Percentiles rank a stretch among this genome's conserved stretches.
These are phyloP conservation scores for Polychytrium aggregatum DNA, from an alignment of 192 early-diverging fungal genomes.

Conservation along the genomic window DNA sequence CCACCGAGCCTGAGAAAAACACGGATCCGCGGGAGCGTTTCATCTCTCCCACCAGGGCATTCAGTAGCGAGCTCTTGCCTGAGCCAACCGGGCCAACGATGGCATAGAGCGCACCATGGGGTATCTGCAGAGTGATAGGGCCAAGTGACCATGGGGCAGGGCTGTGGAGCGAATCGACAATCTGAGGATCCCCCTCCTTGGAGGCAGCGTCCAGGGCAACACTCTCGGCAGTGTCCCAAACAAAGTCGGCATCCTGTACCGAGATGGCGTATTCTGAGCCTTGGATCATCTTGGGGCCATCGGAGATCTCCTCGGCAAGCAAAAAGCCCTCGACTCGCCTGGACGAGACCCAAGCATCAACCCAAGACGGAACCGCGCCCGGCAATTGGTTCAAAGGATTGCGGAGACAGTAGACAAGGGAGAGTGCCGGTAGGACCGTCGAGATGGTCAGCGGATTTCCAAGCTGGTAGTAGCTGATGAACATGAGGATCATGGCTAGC, in stretches of 20 bases:
- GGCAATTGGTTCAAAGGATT: slow-evolving; percentile 11
- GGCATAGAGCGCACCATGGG: slow-evolving; percentile 44
- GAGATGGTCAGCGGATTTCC: slow-evolving; percentile 6
- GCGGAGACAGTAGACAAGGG: slow-evolving; percentile 7
- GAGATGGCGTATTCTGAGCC: no score
- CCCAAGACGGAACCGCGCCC: neutral
- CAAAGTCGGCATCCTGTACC: no score
- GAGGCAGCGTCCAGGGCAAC: slow-evolving; percentile 10
- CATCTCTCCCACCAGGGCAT: slow-evolving; percentile 65
- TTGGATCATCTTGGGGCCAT: no score
- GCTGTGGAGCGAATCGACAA: no score
- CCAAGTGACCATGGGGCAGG: no score
- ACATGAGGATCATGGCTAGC: slow-evolving; percentile 25
- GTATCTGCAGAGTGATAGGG: slow-evolving; percentile 2
- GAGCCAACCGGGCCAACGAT: slow-evolving; percentile 64
- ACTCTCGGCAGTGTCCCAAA: slow-evolving; percentile 38
- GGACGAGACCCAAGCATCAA: slow-evolving; percentile 14
- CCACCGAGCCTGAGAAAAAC: slow-evolving; percentile 43
- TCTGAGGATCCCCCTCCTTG: neutral
- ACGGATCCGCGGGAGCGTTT: slow-evolving; percentile 39
- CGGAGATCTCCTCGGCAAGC: slow-evolving; percentile 7
- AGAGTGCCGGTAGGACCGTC: slow-evolving; percentile 1
- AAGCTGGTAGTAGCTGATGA: slow-evolving; percentile 17
- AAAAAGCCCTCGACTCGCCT: slow-evolving; percentile 9
- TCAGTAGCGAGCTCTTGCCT: slow-evolving; percentile 67